Evolutionary conservation across 352 stramenopile species (phyloP), one percentile per base, ranked within the genome.

Genomic region (Globisporangium emineosum): DNA sequence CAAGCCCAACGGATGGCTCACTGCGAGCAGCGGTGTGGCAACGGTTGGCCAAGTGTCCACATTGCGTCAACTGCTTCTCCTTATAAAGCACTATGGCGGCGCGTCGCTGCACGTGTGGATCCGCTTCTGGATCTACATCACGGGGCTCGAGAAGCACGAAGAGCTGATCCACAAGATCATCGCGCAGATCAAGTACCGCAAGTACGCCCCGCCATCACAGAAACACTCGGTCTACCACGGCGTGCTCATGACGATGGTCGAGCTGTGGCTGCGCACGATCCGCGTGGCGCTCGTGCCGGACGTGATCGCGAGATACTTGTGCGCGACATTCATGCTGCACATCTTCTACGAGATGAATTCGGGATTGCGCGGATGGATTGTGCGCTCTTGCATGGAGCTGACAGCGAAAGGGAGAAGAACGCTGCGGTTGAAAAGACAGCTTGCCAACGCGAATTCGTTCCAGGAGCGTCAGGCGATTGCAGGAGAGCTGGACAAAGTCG

Each of bases 41-140:
- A 19, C 15, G 25, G 9, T 50, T 6, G 25, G 50, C 50, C 17
- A 57, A 5, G 15, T 12, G 29, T 50, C 64, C 27, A 21, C 45
- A 32, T 47, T 59, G 53, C 19, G 64, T 62, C 25, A 65, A 45
- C 59, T 69, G 37, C 21, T 78, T 2, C 19, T 32, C 12, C 68
- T 72, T 27, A 27, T 75, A 1, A 56, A 30, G 19, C 62, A 73
- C 47, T 73, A 71, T 33, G 47, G 70, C 3, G 64, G 75, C 43
- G 62, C 69, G 49, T 70, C 81, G 23, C 7, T 89, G 45, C 68
- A 82, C 60, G 51, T 84, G 47, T 88, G 74, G 78, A n/a, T 81
- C 67, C 84, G 86, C 45, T 89, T 93, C 51, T 91, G 80, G 81
- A 78, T 95, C 71, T 93, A 88, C 67, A 69, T 83, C 49, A 93